Base-by-base conservation (phyloP, 169 alveolate species). In the Plasmodium vivax region DNA sequence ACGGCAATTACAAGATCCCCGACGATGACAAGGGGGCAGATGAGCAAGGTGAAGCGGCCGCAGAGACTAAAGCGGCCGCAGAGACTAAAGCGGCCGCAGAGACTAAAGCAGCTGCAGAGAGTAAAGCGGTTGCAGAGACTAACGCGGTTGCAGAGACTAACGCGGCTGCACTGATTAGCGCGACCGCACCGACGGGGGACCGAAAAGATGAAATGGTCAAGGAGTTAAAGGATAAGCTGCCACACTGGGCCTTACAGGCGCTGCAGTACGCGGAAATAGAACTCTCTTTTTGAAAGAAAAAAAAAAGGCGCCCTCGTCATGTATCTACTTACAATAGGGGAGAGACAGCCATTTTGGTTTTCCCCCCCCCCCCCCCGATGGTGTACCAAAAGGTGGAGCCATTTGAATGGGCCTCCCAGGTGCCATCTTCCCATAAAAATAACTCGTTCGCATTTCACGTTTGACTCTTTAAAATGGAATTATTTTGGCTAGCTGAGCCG, bases 191-290 rank as follows among this genome's bases (percentile, higher is more conserved):
- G 4, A 38, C 36, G 19, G 51, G 9, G 12, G 27, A 19, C 2
- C 30, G 19, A 84, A 68, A 84, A 19, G 74, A 51, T 27, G 36
- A 84, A 23, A 71, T 71, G 73, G 75, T 84, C 71, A 36, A 72
- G n/a, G 84, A 84, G 51, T 73, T 84, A 72, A 84, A 32, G 38
- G 95, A 95, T 9, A 96, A 96, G 27, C 95, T 97, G 38, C 99
- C 99, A 1, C 45, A 94, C 12, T 98, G 99, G 99, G 97, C 98
- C 6, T 93, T 93, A 45, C 97, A 98, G 79, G 98, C 98, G 19
- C 84, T 97, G 16, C 82, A 87, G 38, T 62, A 82, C 30, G 92
- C 93, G 2, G 41, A 83, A 14, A 95, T 95, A 82, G 80, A 93
- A 36, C 81, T 93, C 23, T 72, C 32, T 32, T 56, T 84, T 84